phyloP scores from a whole-genome alignment of 1,139 yeast genomes.

The Ogataea hybrid region DNA sequence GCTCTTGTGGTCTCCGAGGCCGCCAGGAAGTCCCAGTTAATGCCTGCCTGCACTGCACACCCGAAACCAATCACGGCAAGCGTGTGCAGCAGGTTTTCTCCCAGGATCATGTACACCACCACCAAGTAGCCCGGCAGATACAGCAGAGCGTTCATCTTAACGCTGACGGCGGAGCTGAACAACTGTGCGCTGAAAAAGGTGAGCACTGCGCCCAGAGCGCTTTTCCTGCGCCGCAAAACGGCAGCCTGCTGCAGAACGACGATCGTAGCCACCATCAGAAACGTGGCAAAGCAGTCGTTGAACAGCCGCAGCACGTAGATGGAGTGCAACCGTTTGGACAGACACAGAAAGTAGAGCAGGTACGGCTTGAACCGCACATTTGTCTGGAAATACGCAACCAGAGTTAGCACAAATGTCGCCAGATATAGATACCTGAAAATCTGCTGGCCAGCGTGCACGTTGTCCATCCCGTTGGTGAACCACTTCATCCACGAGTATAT shows the following conservation, averaged over 20 bases:
- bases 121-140: slow-evolving; percentile 73
- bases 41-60: slow-evolving; percentile 41
- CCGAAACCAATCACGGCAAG: slow-evolving; percentile 25
- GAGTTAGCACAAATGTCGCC: slow-evolving; percentile 49
- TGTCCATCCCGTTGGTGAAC: slow-evolving; percentile 57
- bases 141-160: slow-evolving; percentile 88
- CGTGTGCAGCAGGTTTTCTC: slow-evolving; percentile 45
- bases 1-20: slow-evolving; percentile 44
- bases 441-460: slow-evolving; percentile 59
- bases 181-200: slow-evolving; percentile 51
- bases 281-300: slow-evolving; percentile 84
- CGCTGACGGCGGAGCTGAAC: slow-evolving; percentile 70
- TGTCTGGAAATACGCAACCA: slow-evolving; percentile 47
- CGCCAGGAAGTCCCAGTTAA: slow-evolving; percentile 53
- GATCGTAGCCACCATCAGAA: slow-evolving; percentile 58
- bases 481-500: slow-evolving; percentile 59
- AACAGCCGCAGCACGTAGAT: slow-evolving; percentile 81
- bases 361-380: slow-evolving; percentile 53
- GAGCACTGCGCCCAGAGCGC: slow-evolving; percentile 32
- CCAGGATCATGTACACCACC: slow-evolving; percentile 50
- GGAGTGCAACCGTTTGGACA: slow-evolving; percentile 79
- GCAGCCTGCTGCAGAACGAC: slow-evolving; percentile 52
- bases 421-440: slow-evolving; percentile 66
- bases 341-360: slow-evolving; percentile 54
- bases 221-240: slow-evolving; percentile 33